These are phyloP conservation scores for Scenedesmus sp. DNA, from an alignment of 163 green algal species.

Conservation along the genomic window DNA sequence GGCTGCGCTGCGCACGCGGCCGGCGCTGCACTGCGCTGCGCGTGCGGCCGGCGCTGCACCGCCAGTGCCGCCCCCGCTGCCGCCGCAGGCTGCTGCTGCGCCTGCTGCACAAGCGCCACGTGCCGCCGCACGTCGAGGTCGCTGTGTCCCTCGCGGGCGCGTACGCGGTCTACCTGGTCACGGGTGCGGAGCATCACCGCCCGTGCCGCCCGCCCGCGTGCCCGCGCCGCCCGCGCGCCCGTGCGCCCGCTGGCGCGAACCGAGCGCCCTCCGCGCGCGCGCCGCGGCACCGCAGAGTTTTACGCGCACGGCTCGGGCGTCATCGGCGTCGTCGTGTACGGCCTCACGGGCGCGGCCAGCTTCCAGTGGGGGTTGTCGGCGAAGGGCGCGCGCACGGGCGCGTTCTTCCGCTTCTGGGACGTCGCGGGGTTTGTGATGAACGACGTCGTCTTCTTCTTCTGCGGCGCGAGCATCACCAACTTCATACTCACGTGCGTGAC, in stretches of 20 bases:
- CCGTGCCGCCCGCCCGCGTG: too few relatives aligned
- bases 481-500: conserved; percentile 78
- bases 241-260: too few relatives aligned
- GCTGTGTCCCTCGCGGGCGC: conserved; percentile 71
- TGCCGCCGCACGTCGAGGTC: conserved; percentile 60
- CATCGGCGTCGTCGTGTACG: conserved; percentile 88
- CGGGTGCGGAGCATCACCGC: too few relatives aligned
- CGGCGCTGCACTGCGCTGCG: too few relatives aligned
- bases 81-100: conserved; percentile 43
- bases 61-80: neutral
- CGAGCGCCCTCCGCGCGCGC: too few relatives aligned
- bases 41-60: too few relatives aligned
- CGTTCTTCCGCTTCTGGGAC: conserved; percentile 85
- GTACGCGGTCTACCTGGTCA: conserved; percentile 86
- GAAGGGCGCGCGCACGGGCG: conserved; percentile 25
- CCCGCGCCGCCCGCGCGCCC: too few relatives aligned
- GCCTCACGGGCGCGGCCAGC: conserved; percentile 82
- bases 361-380: conserved; percentile 76
- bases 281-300: too few relatives aligned
- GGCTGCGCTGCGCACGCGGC: neutral
- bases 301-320: conserved; percentile 77
- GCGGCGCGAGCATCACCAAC: conserved; percentile 81
- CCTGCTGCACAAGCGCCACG: conserved; percentile 56
- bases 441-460: conserved; percentile 91
- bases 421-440: conserved; percentile 68